phyloP scores from a whole-genome alignment of 257 asterid genomes.

The Lantana camara region DNA sequence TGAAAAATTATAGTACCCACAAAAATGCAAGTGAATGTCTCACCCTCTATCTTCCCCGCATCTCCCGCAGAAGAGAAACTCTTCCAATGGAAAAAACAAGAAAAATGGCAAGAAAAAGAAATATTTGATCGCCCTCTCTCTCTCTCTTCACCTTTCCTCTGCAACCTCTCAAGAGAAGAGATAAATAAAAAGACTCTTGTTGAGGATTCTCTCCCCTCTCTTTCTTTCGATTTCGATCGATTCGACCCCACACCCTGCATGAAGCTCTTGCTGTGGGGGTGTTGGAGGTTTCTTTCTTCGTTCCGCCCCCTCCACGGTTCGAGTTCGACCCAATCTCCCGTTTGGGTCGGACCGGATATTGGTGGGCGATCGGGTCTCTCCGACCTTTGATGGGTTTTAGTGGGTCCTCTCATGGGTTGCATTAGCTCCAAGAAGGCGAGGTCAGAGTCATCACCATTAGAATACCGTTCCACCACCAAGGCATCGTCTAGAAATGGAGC shows the following conservation, averaged over 20 bases:
- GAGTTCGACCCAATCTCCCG: constrained; percentile 36
- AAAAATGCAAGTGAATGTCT: constrained; percentile 20
- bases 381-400: constrained; percentile 71
- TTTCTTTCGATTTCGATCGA: not conserved
- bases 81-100: constrained; percentile 15
- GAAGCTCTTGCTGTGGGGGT: constrained; percentile 46
- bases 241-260: constrained; percentile 1
- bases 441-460: constrained; percentile 47
- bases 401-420: constrained; percentile 93
- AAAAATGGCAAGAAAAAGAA: constrained; percentile 18
- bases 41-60: constrained; percentile 37
- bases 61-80: constrained; percentile 32
- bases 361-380: constrained; percentile 28
- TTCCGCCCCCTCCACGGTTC: constrained; percentile 30
- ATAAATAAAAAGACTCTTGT: not conserved
- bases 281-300: not conserved
- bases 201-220: constrained; percentile 8
- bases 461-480: constrained; percentile 24
- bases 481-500: constrained; percentile 6
- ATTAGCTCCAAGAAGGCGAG: constrained; percentile 74
- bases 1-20: constrained; percentile 16
- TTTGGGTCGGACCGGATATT: constrained; percentile 42
- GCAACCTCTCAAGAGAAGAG: constrained; percentile 18
- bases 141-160: constrained; percentile 29
- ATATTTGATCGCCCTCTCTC: constrained; percentile 17